These are phyloP conservation scores for Xylaria sp. DNA, from an alignment of 2,329 filamentous ascomycete genomes.

Conservation along the genomic window DNA sequence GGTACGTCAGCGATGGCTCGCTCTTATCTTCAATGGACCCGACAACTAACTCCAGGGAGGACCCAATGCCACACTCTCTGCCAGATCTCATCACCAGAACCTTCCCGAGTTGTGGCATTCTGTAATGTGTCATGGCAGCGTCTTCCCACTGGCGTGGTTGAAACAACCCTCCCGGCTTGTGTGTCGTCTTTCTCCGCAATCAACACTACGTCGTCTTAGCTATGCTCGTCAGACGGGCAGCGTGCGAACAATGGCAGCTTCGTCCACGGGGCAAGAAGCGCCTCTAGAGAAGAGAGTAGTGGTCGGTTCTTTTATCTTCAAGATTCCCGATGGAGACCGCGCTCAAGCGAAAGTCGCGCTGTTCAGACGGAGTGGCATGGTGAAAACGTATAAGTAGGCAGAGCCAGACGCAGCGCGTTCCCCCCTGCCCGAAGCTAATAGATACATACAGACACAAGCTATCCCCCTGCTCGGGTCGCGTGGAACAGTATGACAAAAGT, in stretches of 20 bases:
- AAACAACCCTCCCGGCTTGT: constrained; percentile 10
- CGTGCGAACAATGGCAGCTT: constrained; percentile 31
- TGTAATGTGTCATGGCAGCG: constrained; percentile 27
- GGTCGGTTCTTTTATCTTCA: constrained; percentile 64
- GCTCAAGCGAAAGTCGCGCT: constrained; percentile 64
- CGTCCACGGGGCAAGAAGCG: constrained; percentile 5
- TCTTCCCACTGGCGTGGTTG: constrained; percentile 3
- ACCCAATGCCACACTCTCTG: background rate
- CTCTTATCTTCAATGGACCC: constrained; percentile 9
- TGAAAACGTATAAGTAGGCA: constrained; percentile 69
- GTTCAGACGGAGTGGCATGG: constrained; percentile 69
- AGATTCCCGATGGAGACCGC: constrained; percentile 52
- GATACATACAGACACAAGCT: constrained; percentile 60
- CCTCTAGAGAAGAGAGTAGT: constrained; percentile 54
- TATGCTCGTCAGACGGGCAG: constrained; percentile 12
- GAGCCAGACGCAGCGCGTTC: background rate
- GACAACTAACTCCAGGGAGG: background rate
- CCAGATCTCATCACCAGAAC: background rate
- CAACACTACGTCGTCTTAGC: constrained; percentile 3
- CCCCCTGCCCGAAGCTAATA: constrained; percentile 5
- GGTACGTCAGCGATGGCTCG: background rate
- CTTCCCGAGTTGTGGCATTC: constrained; percentile 7
- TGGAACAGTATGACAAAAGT: constrained; percentile 63
- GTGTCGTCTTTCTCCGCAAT: background rate
- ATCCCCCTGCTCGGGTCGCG: constrained; percentile 71